phyloP scores from a whole-genome alignment of 192 early-diverging fungal genomes.

The Backusella parvicylindrica region DNA sequence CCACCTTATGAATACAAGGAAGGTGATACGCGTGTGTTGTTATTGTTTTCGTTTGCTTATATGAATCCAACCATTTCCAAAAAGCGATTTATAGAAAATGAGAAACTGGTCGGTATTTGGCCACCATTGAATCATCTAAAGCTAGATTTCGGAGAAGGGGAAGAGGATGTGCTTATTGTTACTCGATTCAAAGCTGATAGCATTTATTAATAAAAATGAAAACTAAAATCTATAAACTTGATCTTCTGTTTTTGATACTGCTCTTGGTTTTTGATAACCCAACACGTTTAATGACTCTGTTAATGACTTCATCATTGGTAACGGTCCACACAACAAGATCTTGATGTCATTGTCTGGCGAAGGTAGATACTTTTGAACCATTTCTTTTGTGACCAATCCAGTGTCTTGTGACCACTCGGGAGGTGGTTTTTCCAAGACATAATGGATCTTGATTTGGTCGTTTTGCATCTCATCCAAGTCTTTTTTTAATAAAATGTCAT shows the following conservation, averaged over 20 bases:
- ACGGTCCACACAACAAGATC: conserved; percentile 86
- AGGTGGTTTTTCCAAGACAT: neutral
- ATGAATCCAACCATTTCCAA: neutral
- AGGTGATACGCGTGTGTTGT: neutral
- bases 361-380: neutral
- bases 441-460: neutral
- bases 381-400: neutral
- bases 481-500: neutral
- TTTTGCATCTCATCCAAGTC: neutral
- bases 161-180: neutral
- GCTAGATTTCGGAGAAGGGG: neutral
- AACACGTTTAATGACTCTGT: conserved; percentile 29
- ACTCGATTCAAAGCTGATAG: conserved; percentile 4
- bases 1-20: neutral
- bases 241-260: conserved; percentile 23
- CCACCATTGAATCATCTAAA: neutral
- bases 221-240: conserved; percentile 23
- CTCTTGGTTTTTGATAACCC: conserved; percentile 21
- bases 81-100: neutral
- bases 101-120: neutral
- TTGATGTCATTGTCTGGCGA: conserved; percentile 51
- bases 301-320: conserved; percentile 63
- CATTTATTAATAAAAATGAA: neutral
- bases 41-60: neutral
- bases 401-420: neutral